Evolutionary conservation across 1,284 basidiomycete genomes (phyloP), one percentile per base, ranked within the genome.

Genomic region (Leccinum griseonigrum): DNA sequence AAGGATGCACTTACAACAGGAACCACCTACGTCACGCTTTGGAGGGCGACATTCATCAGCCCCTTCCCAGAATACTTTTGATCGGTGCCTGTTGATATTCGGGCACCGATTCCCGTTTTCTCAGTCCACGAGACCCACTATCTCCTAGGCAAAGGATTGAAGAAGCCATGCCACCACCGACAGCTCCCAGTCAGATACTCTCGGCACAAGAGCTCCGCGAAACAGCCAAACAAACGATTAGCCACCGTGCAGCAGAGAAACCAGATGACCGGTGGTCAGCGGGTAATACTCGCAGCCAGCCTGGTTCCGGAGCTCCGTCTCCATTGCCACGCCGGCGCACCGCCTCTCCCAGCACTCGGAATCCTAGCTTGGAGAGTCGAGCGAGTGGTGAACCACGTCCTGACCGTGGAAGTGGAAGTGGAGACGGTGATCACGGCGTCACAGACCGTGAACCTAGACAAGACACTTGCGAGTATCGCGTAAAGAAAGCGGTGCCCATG

Each of bases 201-300:
- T 87, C 87, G n/a, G 91, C 91, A 0, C 90, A 92, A 67, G 91
- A 92, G 67, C 79, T 93, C 6, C 83, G 91, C 56, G 88, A 90
- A 69, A 91, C 87, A 7, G 90, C 90, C 9, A 88, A 85, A 67
- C 85, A 88, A 69, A 81, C 83, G 16, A 83, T 86, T 54, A 73
- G 72, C 16, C 72, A 76, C 34, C 66, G 70, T 65, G 50, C 64
- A 36, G 56, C 71, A 52, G 76, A 75, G 64, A 74, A 75, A 67
- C 63, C 63, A 54, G 79, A 80, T 31, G 83, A 85, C 26, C 81
- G 80, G 60, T 68, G 73, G 56, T 62, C 69, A 60, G 54, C 61
- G 61, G 59, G 69, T 5, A 77, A 79, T 51, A 66, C 72, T 36
- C 81, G 83, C 28, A 76, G 74, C 63, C 81, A 82, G 60, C 78